Conservation (phyloP, 2,329 filamentous ascomycete species). For the Drechslerella stenobrocha region DNA sequence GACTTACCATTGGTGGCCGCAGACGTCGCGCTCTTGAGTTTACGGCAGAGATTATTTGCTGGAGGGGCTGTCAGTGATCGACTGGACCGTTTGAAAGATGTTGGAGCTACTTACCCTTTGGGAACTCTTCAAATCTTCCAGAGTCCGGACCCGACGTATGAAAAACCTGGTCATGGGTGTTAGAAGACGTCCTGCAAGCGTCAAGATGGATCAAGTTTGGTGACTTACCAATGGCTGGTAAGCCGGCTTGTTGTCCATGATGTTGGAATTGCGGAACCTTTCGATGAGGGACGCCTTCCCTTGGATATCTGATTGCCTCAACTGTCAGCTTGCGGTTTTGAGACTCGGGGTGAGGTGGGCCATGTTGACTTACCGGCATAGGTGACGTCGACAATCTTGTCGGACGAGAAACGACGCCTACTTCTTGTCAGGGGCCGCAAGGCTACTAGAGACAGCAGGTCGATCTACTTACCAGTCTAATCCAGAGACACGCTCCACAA, state of each 20-base stretch:
- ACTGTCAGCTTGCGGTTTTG: background rate
- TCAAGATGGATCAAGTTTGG: background rate
- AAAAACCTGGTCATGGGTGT: conserved; percentile 14
- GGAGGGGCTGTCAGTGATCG: background rate
- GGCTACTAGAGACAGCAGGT: background rate
- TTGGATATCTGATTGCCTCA: conserved; percentile 72
- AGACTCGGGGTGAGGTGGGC: background rate
- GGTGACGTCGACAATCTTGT: conserved; percentile 85
- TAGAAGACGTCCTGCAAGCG: background rate
- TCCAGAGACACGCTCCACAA: conserved; percentile 17
- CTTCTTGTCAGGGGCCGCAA: too few relatives aligned
- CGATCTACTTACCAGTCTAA: conserved; percentile 18
- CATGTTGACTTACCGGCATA: conserved; percentile 75
- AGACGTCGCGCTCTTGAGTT: conserved; percentile 20
- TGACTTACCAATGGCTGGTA: conserved; percentile 77
- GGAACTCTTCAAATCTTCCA: conserved; percentile 27
- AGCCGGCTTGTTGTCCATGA: conserved; percentile 82
- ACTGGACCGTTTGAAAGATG: background rate
- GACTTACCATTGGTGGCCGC: conserved; percentile 33
- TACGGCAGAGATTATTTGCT: conserved; percentile 26
- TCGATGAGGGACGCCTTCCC: conserved; percentile 86
- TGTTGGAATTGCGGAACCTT: conserved; percentile 94
- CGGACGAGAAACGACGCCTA: conserved; percentile 78
- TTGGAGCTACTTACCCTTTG: conserved; percentile 20
- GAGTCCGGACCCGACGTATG: conserved; percentile 8